A percentile compares a stretch with the other conserved stretches of the same genome.
Evolutionary conservation across 805 yeast species (phyloP).

Genomic region (Ogataea degrootiae): DNA sequence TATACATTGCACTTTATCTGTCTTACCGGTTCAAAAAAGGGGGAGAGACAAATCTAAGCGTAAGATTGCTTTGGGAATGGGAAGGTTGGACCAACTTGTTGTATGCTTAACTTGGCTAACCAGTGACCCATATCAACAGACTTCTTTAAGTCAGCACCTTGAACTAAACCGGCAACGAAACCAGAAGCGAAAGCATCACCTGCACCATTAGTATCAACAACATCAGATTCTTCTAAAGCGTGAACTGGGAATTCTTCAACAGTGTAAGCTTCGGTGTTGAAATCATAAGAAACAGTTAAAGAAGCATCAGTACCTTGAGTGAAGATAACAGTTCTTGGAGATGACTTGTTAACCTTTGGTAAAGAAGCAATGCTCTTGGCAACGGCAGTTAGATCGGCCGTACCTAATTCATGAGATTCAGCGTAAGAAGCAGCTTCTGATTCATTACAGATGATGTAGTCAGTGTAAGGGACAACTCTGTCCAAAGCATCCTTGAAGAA

Average conservation of each 20-base stretch:
- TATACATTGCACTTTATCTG: background rate
- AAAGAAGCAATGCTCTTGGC: constrained; percentile 78
- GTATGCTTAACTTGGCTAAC: constrained; percentile 90
- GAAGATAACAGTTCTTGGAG: constrained; percentile 83
- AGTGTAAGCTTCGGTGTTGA: constrained; percentile 39
- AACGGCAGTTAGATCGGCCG: constrained; percentile 63
- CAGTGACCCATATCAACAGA: constrained; percentile 86
- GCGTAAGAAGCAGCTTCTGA: constrained; percentile 95
- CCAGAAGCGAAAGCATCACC: constrained; percentile 99
- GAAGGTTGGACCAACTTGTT: constrained; percentile 91
- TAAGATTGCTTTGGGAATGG: constrained; percentile 71
- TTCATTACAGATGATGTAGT: constrained; percentile 91
- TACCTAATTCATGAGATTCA: constrained; percentile 65
- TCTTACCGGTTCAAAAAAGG: background rate
- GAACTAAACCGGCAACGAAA: constrained; percentile 81
- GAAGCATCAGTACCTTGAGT: constrained; percentile 96
- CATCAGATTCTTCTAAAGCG: constrained; percentile 58
- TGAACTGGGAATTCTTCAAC: constrained; percentile 62
- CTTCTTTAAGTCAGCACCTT: constrained; percentile 57
- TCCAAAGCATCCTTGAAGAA: constrained; percentile 92
- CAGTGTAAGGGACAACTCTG: constrained; percentile 77
- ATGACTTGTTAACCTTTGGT: constrained; percentile 65
- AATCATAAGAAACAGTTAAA: constrained; percentile 60
- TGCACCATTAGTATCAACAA: constrained; percentile 96
- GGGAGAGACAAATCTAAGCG: constrained; percentile 5